Conservation (phyloP, 2,329 filamentous ascomycete genomes). For the Coleophoma eucalyptorum region DNA sequence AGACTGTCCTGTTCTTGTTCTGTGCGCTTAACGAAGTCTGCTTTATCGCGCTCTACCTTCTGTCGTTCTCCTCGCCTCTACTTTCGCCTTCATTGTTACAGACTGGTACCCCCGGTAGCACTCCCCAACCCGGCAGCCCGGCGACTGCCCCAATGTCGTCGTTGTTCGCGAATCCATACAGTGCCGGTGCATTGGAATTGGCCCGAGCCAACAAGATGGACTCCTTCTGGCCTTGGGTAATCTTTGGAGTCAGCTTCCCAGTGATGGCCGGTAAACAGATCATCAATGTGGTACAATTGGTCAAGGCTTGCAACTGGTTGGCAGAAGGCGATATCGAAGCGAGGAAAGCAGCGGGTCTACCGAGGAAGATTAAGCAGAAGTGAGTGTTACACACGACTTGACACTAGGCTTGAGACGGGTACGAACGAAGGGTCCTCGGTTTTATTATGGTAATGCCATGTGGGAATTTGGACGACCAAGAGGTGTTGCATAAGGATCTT, state of each 20-base stretch:
- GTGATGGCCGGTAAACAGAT: conserved; percentile 90
- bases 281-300: conserved; percentile 90
- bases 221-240: conserved; percentile 71
- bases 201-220: conserved; percentile 93
- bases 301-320: conserved; percentile 89
- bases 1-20: conserved; percentile 88
- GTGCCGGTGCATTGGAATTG: conserved; percentile 86
- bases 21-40: conserved; percentile 92
- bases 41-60: conserved; percentile 96
- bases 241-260: conserved; percentile 76
- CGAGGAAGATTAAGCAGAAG: conserved; percentile 37
- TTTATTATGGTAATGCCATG: conserved; percentile 2
- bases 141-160: conserved; percentile 66
- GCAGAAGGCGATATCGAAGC: conserved; percentile 81
- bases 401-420: too few species aligned
- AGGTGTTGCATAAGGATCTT: too few species aligned
- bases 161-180: conserved; percentile 86
- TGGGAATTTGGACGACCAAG: too few species aligned
- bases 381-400: conserved; percentile 6
- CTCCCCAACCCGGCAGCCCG: conserved; percentile 61
- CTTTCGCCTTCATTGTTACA: conserved; percentile 79
- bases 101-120: conserved; percentile 46
- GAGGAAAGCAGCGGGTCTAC: conserved; percentile 52
- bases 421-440: neutral
- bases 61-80: conserved; percentile 90